Base-by-base conservation (phyloP, 2,329 filamentous ascomycete genomes). In the Penicillium sp. region DNA sequence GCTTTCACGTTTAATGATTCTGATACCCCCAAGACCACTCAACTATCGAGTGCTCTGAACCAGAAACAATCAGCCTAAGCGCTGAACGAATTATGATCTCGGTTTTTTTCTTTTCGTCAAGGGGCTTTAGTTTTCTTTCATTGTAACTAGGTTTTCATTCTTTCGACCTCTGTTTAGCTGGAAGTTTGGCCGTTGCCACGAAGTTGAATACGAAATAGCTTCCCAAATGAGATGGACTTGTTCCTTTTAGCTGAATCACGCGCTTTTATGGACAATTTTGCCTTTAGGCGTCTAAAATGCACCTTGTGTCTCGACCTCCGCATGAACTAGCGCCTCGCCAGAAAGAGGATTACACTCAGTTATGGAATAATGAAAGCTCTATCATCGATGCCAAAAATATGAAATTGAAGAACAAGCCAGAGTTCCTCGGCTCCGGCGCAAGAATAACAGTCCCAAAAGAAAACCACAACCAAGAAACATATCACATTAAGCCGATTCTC, bases 11-110 rank as follows among this genome's bases (percentile, higher is more conserved):
- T 46, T 63, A 58, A 63, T 47, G 64, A 67, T 58, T 61, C 33
- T 47, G 50, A 53, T 53, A 53, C 50, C 50, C 48, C 50, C 33
- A 26, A 27, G 21, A 27, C 3, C 27, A 33, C 26, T 21, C 45
- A 47, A n/a, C 19, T 44, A 19, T 16, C 57, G 60, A 59, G 59
- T 52, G 64, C 63, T 59, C 58, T 63, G 59, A 66, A 48, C 52
- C 58, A 37, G 53, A 48, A 49, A 55, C 33, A 41, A 49, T 46
- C 50, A 43, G 51, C 56, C 10, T 41, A 14, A 43, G 55, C 49
- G 53, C 55, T 52, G 35, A 43, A 67, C 52, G 63, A 66, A 29
- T 62, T 60, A 67, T 39, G 64, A 67, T 54, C 53, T 57, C 39
- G 50, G 44, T 60, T 56, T 59, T 57, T 56, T 52, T 24, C 39